Evolutionary conservation across 2,329 filamentous ascomycete species (phyloP), one percentile per base, ranked within the genome.

Genomic region (Paecilomyces sp.): DNA sequence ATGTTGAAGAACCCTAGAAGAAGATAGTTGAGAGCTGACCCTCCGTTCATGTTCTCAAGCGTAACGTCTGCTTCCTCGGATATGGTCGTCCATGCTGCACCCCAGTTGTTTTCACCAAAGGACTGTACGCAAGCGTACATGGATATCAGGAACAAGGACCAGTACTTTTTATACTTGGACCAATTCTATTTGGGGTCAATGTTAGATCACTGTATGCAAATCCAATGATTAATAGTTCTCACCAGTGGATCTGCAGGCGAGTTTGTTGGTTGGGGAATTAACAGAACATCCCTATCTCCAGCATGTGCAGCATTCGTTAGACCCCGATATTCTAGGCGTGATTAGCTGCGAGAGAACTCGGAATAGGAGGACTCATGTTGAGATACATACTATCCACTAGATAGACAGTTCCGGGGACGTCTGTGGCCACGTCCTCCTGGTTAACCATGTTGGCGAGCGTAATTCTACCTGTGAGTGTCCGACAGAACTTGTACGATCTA

Each of bases 11-110:
- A 74, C 4, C 74, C 75, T 24, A 77, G 64, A 6, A 77, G 68
- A 2, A 77, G 68, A 9, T 47, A 47, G 56, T 77, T 76, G 7
- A 78, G 62, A 1, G 75, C 75, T 30, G 71, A 73, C 33, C 74
- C 74, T 6, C 74, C 74, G 58, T 77, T 77, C 71, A 78, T 74
- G 59, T 77, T 72, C n/a, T 66, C 70, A 25, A 78, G 58, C 1
- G 66, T 70, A 18, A 77, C 74, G 9, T 70, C 68, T 0, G 74
- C 76, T 6, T 77, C 73, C 1, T 70, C 63, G 8, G 73, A 71
- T n/a, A 78, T 73, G 11, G 71, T 71, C 0, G 74, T 77, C 75
- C 75, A 77, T 53, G 74, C 73, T 15, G 75, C 74, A n/a, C 75
- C 75, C 50, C 73, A 69, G 41, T 73, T 74, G 57, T 77, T 78